Conservation (phyloP, 352 stramenopile species). For the Pythium guiyangense region DNA sequence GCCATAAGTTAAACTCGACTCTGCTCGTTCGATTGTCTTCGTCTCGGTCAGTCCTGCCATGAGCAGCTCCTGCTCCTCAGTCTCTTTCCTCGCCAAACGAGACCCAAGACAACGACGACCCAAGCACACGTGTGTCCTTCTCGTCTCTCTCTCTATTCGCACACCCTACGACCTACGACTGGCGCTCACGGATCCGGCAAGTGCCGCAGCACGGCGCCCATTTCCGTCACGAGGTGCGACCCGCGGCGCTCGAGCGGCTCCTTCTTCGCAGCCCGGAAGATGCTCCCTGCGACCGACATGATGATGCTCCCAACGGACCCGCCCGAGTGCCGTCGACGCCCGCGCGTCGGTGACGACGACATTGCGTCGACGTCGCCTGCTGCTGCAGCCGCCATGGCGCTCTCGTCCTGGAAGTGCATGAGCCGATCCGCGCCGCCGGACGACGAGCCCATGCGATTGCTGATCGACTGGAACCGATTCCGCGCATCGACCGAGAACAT, state of each 20-base stretch:
- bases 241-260: constrained; percentile 28
- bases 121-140: not conserved
- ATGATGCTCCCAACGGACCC: constrained; percentile 56
- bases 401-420: constrained; percentile 16
- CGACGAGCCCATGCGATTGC: constrained; percentile 34
- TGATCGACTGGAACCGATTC: constrained; percentile 33
- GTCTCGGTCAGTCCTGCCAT: too few species aligned
- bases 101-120: too few species aligned
- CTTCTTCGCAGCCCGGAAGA: constrained; percentile 41
- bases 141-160: not conserved
- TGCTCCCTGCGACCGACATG: constrained; percentile 42
- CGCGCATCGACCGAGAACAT: constrained; percentile 66
- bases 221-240: constrained; percentile 41
- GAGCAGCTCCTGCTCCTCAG: too few species aligned
- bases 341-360: not conserved
- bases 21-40: too few species aligned
- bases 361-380: constrained; percentile 6
- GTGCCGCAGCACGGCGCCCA: constrained; percentile 18
- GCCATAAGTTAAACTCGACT: constrained; percentile 14
- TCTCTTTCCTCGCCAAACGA: too few species aligned
- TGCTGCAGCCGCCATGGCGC: not conserved
- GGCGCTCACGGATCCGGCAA: not conserved
- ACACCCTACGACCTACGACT: not conserved
- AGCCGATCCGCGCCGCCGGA: constrained; percentile 20
- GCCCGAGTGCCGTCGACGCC: constrained; percentile 33